phyloP scores from a whole-genome alignment of 345 rosid species.

The Acer yangbiense region DNA sequence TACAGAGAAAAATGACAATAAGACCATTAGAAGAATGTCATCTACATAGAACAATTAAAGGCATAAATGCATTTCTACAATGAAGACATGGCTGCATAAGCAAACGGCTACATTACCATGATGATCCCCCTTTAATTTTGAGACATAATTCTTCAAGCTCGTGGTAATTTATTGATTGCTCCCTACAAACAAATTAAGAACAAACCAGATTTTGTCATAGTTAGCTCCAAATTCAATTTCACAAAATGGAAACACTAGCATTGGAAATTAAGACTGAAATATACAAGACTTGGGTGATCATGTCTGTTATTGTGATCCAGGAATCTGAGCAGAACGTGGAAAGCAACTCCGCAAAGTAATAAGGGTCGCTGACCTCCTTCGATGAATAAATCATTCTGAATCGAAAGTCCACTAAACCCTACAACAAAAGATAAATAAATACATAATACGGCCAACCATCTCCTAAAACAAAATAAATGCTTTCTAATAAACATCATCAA shows the following conservation, averaged over 20 bases:
- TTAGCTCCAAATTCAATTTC: neutral
- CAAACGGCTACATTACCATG: conserved; percentile 16
- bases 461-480: neutral
- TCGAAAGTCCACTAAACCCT: conserved; percentile 25
- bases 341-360: conserved; percentile 18
- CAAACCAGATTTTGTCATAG: neutral
- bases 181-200: conserved; percentile 13
- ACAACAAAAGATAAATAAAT: neutral
- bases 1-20: neutral
- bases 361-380: conserved; percentile 20
- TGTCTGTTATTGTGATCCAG: conserved; percentile 8
- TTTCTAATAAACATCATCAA: neutral
- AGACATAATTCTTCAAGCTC: conserved; percentile 12
- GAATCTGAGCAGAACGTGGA: conserved; percentile 21
- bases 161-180: conserved; percentile 8
- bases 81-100: neutral
- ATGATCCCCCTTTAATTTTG: conserved; percentile 25
- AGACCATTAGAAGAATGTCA: no score
- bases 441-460: neutral
- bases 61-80: no score
- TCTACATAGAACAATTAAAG: no score
- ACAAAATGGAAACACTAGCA: neutral
- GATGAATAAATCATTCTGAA: neutral
- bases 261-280: neutral
- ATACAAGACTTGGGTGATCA: conserved; percentile 20